Conservation (phyloP, 306 rosid species). For the Sindora glabra region DNA sequence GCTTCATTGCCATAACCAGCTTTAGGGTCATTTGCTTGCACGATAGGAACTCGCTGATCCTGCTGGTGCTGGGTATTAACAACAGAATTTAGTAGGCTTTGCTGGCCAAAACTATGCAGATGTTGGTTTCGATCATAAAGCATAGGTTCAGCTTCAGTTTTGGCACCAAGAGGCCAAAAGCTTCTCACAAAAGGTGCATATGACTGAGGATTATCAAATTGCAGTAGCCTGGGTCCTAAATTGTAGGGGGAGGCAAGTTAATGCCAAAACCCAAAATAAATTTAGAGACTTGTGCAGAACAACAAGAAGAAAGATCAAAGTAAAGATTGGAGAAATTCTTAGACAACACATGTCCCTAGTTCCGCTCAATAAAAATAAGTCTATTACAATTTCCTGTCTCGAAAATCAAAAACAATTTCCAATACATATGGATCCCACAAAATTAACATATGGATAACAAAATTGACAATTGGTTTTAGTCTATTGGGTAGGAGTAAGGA, state of each 20-base stretch:
- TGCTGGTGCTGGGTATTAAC: constrained; percentile 11
- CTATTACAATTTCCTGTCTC: too few relatives aligned
- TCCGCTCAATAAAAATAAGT: too few relatives aligned
- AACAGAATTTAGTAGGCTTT: constrained; percentile 13
- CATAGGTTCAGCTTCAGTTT: constrained; percentile 37
- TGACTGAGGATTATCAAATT: constrained; percentile 56
- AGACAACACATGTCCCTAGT: too few relatives aligned
- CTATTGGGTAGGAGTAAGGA: too few relatives aligned
- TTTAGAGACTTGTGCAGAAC: neutral
- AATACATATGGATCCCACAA: too few relatives aligned
- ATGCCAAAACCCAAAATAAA: constrained; percentile 3
- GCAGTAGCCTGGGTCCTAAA: constrained; percentile 76
- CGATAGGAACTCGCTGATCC: constrained; percentile 34
- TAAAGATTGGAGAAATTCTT: too few relatives aligned
- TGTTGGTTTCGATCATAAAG: constrained; percentile 25
- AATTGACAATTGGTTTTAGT: too few relatives aligned
- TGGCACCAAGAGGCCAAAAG: constrained; percentile 44
- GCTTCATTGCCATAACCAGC: constrained; percentile 15
- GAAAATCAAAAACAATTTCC: too few relatives aligned
- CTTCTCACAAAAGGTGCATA: constrained; percentile 35
- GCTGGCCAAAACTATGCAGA: constrained; percentile 22
- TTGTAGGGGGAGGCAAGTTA: constrained; percentile 10
- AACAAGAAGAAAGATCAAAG: neutral
- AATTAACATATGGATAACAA: too few relatives aligned
- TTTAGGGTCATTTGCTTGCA: constrained; percentile 34